Conservation (phyloP, 805 yeast genomes). For the Debaryomyces prosopidis region DNA sequence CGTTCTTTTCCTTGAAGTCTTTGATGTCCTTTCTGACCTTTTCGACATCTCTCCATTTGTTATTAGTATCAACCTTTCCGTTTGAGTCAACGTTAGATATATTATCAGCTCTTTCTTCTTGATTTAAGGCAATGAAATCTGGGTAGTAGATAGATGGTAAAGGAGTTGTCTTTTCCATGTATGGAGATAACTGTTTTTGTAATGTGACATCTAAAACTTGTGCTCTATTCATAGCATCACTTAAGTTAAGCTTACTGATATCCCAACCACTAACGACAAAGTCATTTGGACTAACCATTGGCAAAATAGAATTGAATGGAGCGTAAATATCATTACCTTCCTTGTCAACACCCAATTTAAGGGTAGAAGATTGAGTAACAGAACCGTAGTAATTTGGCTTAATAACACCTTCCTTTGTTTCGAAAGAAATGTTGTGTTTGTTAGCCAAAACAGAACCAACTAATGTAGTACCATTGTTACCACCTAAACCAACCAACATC, state of each 20-base stretch:
- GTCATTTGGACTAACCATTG: slow-evolving; percentile 88
- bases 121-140: slow-evolving; percentile 94
- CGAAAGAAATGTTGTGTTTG: slow-evolving; percentile 72
- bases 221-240: slow-evolving; percentile 80
- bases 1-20: slow-evolving; percentile 69
- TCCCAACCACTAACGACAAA: slow-evolving; percentile 95
- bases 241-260: slow-evolving; percentile 69
- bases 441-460: slow-evolving; percentile 85
- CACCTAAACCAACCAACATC: slow-evolving; percentile 92
- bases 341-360: slow-evolving; percentile 82
- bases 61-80: slow-evolving; percentile 52
- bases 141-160: slow-evolving; percentile 90
- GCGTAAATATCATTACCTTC: slow-evolving; percentile 86
- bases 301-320: slow-evolving; percentile 87
- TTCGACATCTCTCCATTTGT: slow-evolving; percentile 90
- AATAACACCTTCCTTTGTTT: slow-evolving; percentile 76
- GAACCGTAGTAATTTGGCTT: slow-evolving; percentile 88
- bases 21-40: slow-evolving; percentile 80
- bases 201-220: slow-evolving; percentile 83
- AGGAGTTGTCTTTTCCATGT: slow-evolving; percentile 65
- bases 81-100: slow-evolving; percentile 58
- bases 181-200: slow-evolving; percentile 70
- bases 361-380: slow-evolving; percentile 88
- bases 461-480: slow-evolving; percentile 93
- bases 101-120: slow-evolving; percentile 88